phyloP scores from a whole-genome alignment of 2,329 filamentous ascomycete species.

The Cyphellophora europaea region DNA sequence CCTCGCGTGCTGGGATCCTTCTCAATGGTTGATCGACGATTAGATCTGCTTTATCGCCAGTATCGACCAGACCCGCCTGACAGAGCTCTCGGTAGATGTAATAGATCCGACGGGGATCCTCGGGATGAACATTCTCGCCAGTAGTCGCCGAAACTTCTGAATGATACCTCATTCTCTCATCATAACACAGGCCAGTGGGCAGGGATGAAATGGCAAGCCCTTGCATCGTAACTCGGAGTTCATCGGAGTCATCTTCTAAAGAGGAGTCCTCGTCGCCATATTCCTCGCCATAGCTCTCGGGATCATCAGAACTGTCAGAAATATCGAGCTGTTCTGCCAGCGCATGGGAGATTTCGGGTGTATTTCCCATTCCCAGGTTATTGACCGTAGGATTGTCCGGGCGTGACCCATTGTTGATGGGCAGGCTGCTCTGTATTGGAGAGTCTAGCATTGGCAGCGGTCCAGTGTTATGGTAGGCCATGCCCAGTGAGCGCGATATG shows the following conservation, averaged over 20 bases:
- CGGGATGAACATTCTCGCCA: slow-evolving; percentile 73
- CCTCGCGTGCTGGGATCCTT: slow-evolving; percentile 68
- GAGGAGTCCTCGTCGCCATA: slow-evolving; percentile 30
- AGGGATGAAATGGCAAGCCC: slow-evolving; percentile 40
- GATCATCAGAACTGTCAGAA: slow-evolving; percentile 14
- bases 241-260: slow-evolving; percentile 32
- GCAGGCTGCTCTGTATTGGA: too few species aligned
- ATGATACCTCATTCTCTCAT: slow-evolving; percentile 91
- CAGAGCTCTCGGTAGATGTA: slow-evolving; percentile 88
- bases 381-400: too few species aligned
- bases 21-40: slow-evolving; percentile 46
- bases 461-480: too few species aligned
- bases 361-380: too few species aligned
- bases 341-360: too few species aligned
- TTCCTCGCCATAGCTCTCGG: too few species aligned
- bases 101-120: slow-evolving; percentile 86
- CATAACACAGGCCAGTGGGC: slow-evolving; percentile 75
- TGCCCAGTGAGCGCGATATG: too few species aligned
- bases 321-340: too few species aligned
- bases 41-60: slow-evolving; percentile 38
- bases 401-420: too few species aligned
- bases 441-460: too few species aligned
- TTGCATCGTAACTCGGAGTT: slow-evolving; percentile 19
- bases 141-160: slow-evolving; percentile 63
- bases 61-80: slow-evolving; percentile 66